Evolutionary conservation across 495 filamentous ascomycete species (phyloP), one percentile per base, ranked within the genome.

Genomic region (Physcia stellaris): DNA sequence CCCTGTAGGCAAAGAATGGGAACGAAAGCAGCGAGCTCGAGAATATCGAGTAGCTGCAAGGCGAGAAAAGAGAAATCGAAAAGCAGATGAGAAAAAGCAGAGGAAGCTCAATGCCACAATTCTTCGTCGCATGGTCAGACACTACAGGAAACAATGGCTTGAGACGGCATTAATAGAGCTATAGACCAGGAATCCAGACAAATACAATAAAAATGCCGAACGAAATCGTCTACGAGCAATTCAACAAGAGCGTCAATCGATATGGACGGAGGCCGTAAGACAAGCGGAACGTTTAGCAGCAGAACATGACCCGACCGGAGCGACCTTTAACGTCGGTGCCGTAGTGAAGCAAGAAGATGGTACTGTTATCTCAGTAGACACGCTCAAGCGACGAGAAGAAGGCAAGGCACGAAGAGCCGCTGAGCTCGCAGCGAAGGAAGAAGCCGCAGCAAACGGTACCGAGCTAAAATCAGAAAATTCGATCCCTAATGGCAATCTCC

Each of bases 141-240:
- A 12, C n/a, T 24, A 11, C 33, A 2, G 22, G n/a, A 13, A 30
- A 13, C 19, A 27, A 41, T 9, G 5, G 12, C 6, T 3, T 21
- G 16, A n/a, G 16, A 13, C 20, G 10, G 28, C 22, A 16, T 17
- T 32, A 4, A 30, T 9, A 9, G 19, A 13, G 18, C 6, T 4
- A 4, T 28, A 57, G 55, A 59, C 54, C 6, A 43, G 46, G 33
- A 59, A 59, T 34, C 45, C 46, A 22, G 56, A 59, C 34, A 61
- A 59, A 35, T 59, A 59, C 34, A 47, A 37, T 44, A 61, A 58
- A 35, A 61, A 61, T 37, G 48, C 52, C 13, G 57, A 58, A 15
- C 54, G 57, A 9, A 61, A 61, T 36, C 43, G 43, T 16, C 17
- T 45, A 24, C 50, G 56, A 24, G 48, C 40, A 11, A 56, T 61